Conservation (phyloP, 345 rosid genomes). For the Adansonia digitata region DNA sequence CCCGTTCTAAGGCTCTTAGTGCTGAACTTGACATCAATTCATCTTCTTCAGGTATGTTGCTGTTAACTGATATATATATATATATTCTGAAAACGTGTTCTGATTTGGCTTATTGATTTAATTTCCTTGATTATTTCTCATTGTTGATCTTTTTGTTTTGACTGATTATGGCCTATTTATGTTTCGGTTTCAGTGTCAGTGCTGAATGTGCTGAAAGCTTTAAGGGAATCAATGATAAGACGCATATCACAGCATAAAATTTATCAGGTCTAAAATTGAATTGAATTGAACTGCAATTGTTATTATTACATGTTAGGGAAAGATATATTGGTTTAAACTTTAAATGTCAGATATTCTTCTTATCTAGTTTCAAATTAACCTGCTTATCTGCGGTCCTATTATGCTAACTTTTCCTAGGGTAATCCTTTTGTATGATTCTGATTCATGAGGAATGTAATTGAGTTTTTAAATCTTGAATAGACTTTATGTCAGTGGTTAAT, state of each 20-base stretch:
- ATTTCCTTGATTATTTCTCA: background rate
- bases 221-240: slow-evolving; percentile 64
- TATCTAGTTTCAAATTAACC: background rate
- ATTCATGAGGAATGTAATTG: background rate
- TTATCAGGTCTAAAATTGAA: slow-evolving; percentile 52
- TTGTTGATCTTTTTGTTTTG: background rate
- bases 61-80: too few relatives aligned
- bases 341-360: background rate
- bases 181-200: slow-evolving; percentile 32
- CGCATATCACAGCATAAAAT: slow-evolving; percentile 50
- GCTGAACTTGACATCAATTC: slow-evolving; percentile 9
- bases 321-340: background rate
- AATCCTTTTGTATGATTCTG: background rate
- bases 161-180: slow-evolving; percentile 18
- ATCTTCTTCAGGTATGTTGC: slow-evolving; percentile 22
- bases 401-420: background rate
- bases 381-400: background rate
- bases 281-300: background rate
- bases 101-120: background rate
- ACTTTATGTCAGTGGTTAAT: background rate
- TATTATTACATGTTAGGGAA: slow-evolving; percentile 4
- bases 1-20: slow-evolving; percentile 10
- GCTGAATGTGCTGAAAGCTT: slow-evolving; percentile 52
- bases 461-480: background rate
- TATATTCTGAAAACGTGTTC: background rate